Evolutionary conservation across 2,329 filamentous ascomycete genomes (phyloP).

Genomic region (Verticillium nubilum): DNA sequence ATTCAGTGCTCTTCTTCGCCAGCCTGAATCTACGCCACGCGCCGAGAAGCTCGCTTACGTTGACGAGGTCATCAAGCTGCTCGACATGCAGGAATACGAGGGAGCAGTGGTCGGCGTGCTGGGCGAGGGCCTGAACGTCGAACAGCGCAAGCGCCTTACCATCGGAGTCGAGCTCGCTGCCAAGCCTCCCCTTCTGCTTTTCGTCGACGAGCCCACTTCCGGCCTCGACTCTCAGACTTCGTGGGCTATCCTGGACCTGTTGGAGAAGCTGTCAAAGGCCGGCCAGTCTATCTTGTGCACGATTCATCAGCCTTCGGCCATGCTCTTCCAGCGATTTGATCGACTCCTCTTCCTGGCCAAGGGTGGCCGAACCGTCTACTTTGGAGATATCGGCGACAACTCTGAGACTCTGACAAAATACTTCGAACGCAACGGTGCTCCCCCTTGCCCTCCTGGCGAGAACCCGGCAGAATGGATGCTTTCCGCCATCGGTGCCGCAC

Average conservation of each 20-base stretch:
- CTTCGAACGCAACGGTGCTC: slow-evolving; percentile 68
- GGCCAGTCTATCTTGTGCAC: slow-evolving; percentile 95
- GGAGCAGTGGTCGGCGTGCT: slow-evolving; percentile 88
- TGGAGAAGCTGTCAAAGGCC: slow-evolving; percentile 83
- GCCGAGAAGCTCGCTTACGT: slow-evolving; percentile 83
- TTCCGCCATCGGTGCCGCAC: slow-evolving; percentile 56
- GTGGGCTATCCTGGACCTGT: slow-evolving; percentile 82
- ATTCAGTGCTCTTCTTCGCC: slow-evolving; percentile 81
- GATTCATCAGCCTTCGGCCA: slow-evolving; percentile 94
- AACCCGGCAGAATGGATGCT: slow-evolving; percentile 85
- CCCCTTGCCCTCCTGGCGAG: slow-evolving; percentile 57
- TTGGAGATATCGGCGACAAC: slow-evolving; percentile 70
- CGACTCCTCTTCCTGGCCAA: slow-evolving; percentile 71
- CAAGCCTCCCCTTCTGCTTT: slow-evolving; percentile 82
- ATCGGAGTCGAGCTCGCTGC: slow-evolving; percentile 93
- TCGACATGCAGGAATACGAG: slow-evolving; percentile 86
- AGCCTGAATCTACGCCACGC: slow-evolving; percentile 66
- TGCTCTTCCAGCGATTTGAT: slow-evolving; percentile 90
- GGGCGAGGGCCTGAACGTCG: slow-evolving; percentile 75
- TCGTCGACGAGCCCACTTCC: slow-evolving; percentile 92
- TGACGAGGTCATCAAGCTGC: slow-evolving; percentile 81
- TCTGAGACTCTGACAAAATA: slow-evolving; percentile 64
- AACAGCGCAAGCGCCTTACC: slow-evolving; percentile 71
- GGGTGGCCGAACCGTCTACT: slow-evolving; percentile 76
- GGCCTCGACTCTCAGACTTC: slow-evolving; percentile 91